phyloP scores from a whole-genome alignment of 2,329 filamentous ascomycete species.

The Mycosphaerelloides madeirae region DNA sequence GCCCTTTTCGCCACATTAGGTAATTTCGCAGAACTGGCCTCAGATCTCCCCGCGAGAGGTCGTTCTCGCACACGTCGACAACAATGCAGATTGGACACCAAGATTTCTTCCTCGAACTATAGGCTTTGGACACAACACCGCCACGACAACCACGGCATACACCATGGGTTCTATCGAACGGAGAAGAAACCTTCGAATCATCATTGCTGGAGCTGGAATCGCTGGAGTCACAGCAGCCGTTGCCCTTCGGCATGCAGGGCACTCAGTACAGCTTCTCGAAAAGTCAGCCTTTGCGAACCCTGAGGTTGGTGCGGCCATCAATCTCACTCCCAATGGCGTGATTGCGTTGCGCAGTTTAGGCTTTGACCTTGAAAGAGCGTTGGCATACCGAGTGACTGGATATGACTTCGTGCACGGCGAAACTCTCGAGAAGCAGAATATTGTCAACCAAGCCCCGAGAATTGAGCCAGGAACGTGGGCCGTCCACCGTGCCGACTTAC shows the following conservation, averaged over 20 bases:
- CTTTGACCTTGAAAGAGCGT: conserved; percentile 1
- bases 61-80: too few species aligned
- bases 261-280: conserved; percentile 27
- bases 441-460: not conserved
- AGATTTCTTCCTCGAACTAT: too few species aligned
- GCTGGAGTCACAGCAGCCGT: conserved; percentile 27
- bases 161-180: too few species aligned
- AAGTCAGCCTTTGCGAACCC: conserved; percentile 23
- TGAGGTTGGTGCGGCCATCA: conserved; percentile 29
- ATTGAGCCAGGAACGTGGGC: not conserved
- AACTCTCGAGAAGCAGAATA: not conserved
- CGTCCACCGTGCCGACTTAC: not conserved
- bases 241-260: conserved; percentile 25
- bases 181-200: too few species aligned
- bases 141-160: too few species aligned
- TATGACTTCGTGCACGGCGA: not conserved
- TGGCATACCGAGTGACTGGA: not conserved
- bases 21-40: too few species aligned
- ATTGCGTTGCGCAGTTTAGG: conserved; percentile 5
- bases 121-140: too few species aligned
- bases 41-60: too few species aligned
- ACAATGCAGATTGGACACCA: too few species aligned
- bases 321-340: conserved; percentile 14
- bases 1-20: too few species aligned
- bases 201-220: conserved; percentile 28